Evolutionary conservation across 306 rosid genomes (phyloP).

Genomic region (Vigna radiata): DNA sequence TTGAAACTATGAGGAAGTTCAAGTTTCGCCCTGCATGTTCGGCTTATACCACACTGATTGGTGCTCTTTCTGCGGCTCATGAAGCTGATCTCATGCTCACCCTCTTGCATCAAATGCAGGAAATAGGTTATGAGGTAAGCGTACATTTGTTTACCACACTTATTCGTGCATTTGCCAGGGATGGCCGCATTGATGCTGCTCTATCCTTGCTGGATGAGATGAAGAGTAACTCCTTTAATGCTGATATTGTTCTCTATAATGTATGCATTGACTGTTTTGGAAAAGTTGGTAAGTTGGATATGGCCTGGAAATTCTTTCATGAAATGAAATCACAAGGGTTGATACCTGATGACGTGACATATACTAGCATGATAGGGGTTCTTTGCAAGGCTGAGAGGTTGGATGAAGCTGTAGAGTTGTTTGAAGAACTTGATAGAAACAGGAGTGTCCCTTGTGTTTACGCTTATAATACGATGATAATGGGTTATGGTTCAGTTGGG

Average conservation of each 20-base stretch:
- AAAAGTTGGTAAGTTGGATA: constrained; percentile 87
- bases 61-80: constrained; percentile 68
- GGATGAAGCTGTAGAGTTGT: constrained; percentile 79
- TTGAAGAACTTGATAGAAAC: constrained; percentile 77
- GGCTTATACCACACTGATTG: constrained; percentile 84
- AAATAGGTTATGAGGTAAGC: constrained; percentile 85
- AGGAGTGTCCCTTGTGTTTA: constrained; percentile 92
- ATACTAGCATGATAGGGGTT: constrained; percentile 93
- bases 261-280: constrained; percentile 96
- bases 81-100: constrained; percentile 70
- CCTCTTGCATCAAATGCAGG: constrained; percentile 91
- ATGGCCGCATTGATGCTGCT: constrained; percentile 81
- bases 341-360: constrained; percentile 84
- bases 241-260: constrained; percentile 87
- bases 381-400: constrained; percentile 85
- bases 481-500: constrained; percentile 95
- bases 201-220: constrained; percentile 92
- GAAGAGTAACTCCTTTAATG: constrained; percentile 75
- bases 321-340: constrained; percentile 80
- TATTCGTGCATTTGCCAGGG: constrained; percentile 80
- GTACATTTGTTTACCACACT: constrained; percentile 89
- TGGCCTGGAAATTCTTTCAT: constrained; percentile 99
- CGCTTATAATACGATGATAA: constrained; percentile 97
- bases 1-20: constrained; percentile 90
- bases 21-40: constrained; percentile 93